These are phyloP conservation scores for Backusella circina DNA, from an alignment of 192 early-diverging fungal genomes.

Conservation along the genomic window DNA sequence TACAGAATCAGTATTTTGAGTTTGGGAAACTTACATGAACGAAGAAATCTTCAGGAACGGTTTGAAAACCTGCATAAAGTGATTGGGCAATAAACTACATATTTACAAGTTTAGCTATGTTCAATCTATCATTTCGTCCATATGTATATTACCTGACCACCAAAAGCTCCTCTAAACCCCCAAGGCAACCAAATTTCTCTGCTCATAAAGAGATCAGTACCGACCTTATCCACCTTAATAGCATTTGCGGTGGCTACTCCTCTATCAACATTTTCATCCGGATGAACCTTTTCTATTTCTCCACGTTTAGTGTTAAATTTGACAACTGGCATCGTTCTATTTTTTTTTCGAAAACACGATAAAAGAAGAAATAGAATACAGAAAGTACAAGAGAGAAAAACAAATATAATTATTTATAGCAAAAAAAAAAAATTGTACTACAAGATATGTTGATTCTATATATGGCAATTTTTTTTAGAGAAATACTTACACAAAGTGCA, in stretches of 20 bases:
- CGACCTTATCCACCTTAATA: not conserved
- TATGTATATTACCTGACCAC: not conserved
- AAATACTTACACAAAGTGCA: too few species aligned
- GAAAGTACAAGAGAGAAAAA: too few species aligned
- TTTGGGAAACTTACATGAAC: not conserved
- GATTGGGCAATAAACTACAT: not conserved
- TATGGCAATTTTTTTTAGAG: too few species aligned
- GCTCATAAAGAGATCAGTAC: not conserved
- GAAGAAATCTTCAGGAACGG: not conserved
- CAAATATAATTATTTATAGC: too few species aligned
- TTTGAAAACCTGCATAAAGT: not conserved
- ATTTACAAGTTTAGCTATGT: not conserved
- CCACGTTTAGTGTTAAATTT: not conserved
- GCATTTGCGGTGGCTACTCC: not conserved
- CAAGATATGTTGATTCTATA: too few species aligned
- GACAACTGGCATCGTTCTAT: not conserved
- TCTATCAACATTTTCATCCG: not conserved
- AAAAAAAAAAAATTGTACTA: too few species aligned
- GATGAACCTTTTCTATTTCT: not conserved
- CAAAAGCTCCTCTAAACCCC: not conserved
- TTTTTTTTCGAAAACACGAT: too few species aligned
- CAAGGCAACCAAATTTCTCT: not conserved
- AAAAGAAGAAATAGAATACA: too few species aligned
- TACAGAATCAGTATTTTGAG: not conserved
- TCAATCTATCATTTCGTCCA: not conserved